Base-by-base conservation (phyloP, 805 yeast genomes). In the Ogataea paradorogensis region DNA sequence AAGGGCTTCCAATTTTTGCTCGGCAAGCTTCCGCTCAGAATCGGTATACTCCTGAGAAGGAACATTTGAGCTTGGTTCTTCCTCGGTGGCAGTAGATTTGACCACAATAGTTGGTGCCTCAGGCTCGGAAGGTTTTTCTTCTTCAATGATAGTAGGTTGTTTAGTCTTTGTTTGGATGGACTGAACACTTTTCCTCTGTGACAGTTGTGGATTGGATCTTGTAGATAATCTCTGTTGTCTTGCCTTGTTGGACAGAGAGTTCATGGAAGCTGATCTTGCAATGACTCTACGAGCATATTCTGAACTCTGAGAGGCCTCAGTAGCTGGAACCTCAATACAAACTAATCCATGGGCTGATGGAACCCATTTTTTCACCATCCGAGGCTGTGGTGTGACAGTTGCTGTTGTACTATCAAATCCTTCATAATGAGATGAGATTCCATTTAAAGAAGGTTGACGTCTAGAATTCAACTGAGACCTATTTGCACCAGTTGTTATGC, bases 321-420 rank as follows among this genome's bases (percentile, higher is more conserved):
- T 15, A 9, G 70, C 72, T 0, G 88, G 85, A 3, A 84, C 89
- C 50, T 84, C 90, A 4, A 84, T 67, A 8, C 82, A 70, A 35
- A 80, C 74, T 40, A 84, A 68, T 10, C 93, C 93, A 50, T 76
- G 71, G 3, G 85, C 80, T 2, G 88, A 81, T 2, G 93, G 91
- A 32, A 84, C 71, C 62, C 83, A 84, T 47, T 77, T 81, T 48
- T 80, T 82, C 8, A 82, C 73, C 63, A 74, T 81, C 39, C 66
- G 73, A 10, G 68, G 66, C 15, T 32, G 27, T 10, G 35, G 26
- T 7, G 45, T 29, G 8, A 29, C 28, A 3, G 40, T 21, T 11
- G 48, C 35, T 2, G 39, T 18, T 15, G 34, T 36, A 30, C 42
- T 38, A 27, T 45, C 43, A 23, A 45, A 45, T 10, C 43, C 43